phyloP scores from a whole-genome alignment of 2,329 filamentous ascomycete genomes.

The Xylaria sp. region DNA sequence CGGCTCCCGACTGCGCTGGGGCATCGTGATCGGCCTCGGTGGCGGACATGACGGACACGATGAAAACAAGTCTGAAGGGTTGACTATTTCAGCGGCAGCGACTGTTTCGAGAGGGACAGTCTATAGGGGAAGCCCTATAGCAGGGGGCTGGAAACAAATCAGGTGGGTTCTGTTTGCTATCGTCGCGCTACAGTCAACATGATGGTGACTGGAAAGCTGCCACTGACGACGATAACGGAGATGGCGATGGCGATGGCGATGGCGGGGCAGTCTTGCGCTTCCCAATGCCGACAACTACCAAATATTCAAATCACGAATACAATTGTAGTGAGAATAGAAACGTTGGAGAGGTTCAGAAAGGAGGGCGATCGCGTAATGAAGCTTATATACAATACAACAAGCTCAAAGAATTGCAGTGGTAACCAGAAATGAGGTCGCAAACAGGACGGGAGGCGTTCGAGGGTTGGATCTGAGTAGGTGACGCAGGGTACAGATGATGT shows the following conservation, averaged over 20 bases:
- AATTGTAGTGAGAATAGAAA: not conserved
- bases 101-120: not conserved
- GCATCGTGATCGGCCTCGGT: conserved; percentile 45
- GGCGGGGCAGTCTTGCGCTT: not conserved
- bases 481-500: not conserved
- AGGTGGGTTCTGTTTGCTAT: conserved; percentile 7
- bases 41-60: conserved; percentile 42
- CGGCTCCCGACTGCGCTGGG: conserved; percentile 53
- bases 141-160: conserved; percentile 9
- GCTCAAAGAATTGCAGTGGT: not conserved
- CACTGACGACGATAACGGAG: not conserved
- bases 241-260: conserved; percentile 7
- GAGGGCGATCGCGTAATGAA: not conserved
- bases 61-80: not conserved
- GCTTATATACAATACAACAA: conserved; percentile 3
- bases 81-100: not conserved
- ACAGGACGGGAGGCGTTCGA: too few relatives aligned
- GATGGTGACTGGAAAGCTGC: conserved; percentile 17
- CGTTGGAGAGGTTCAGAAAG: too few relatives aligned
- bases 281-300: not conserved
- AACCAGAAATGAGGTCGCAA: not conserved
- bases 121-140: too few relatives aligned
- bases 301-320: not conserved
- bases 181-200: conserved; percentile 26
- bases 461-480: not conserved